Base-by-base conservation (phyloP, 805 yeast species). In the Spencermartinsiella europaea region DNA sequence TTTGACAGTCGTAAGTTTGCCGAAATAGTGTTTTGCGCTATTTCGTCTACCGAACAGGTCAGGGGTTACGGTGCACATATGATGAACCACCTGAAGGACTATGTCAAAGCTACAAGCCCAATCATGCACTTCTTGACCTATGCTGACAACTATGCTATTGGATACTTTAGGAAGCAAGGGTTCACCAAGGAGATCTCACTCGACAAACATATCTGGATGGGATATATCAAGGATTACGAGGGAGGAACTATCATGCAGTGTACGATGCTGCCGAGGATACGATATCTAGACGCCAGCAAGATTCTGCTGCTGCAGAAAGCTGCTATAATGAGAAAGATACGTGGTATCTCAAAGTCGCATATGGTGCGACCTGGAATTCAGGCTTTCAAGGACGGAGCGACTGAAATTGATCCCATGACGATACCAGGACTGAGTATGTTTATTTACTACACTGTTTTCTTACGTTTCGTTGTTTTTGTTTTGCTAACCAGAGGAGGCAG, bases 211-310 rank as follows among this genome's bases (percentile, higher is more conserved):
- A 75, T 82, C 28, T 93, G 99, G 99, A 87, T 88, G 93, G 99
- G 99, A 2, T 93, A 93, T 66, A 93, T 93, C 61, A 93, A 93
- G 66, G 99, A 93, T 70, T 93, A 93, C 67, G 99, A 93, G 68
- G 99, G 99, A 21, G 99, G 98, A 57, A 93, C 99, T 0, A 70
- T 93, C 50, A 91, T 93, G 97, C 98, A 93, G 69, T 93, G 99
- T 63, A 69, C 91, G 0, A 90, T 91, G 95, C 71, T 93, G 44
- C 97, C 97, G 0, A 73, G 79, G 42, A 81, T 88, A 47, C 77
- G 98, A 54, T 93, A 93, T 65, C 70, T 93, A 43, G 99, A 93
- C 63, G 83, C 87, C 54, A 83, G 84, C 1, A 91, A 89, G 64
- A 87, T 93, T 36, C 66, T 93, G 43, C 69, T 93, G 44, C 69